phyloP scores from a whole-genome alignment of 2,329 filamentous ascomycete species.

The Hypoxylon sp. region DNA sequence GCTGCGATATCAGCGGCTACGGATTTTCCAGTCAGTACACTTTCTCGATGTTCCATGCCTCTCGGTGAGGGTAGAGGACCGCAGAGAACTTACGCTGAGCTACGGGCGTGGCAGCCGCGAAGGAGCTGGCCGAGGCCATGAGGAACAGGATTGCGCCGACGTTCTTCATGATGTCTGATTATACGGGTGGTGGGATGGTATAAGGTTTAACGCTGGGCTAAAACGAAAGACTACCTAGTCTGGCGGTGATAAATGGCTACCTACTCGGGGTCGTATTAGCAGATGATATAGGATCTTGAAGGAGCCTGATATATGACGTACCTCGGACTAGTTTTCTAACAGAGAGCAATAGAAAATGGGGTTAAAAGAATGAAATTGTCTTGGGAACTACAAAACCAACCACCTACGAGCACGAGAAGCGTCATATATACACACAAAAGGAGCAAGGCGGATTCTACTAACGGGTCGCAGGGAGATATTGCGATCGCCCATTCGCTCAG shows the following conservation, averaged over 20 bases:
- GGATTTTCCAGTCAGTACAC: neutral
- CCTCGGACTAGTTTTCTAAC: conserved; percentile 9
- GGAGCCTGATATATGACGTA: conserved; percentile 5
- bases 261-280: neutral
- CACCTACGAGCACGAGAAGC: neutral
- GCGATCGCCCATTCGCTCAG: conserved; percentile 31
- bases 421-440: conserved; percentile 24
- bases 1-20: conserved; percentile 26
- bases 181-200: conserved; percentile 11
- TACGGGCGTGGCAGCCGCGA: conserved; percentile 27
- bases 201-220: neutral
- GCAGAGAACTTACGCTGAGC: conserved; percentile 22
- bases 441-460: conserved; percentile 2
- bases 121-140: conserved; percentile 33
- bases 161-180: conserved; percentile 39
- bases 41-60: neutral
- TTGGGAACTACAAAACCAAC: conserved; percentile 1
- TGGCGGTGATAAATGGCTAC: conserved; percentile 8
- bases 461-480: conserved; percentile 25
- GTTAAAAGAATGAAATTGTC: conserved; percentile 28
- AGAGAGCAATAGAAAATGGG: conserved; percentile 10
- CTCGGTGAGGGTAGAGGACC: neutral
- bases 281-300: conserved; percentile 2
- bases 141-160: conserved; percentile 30
- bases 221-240: conserved; percentile 21